These are phyloP conservation scores for Medicago arabica DNA, from an alignment of 306 rosid genomes.

Conservation along the genomic window DNA sequence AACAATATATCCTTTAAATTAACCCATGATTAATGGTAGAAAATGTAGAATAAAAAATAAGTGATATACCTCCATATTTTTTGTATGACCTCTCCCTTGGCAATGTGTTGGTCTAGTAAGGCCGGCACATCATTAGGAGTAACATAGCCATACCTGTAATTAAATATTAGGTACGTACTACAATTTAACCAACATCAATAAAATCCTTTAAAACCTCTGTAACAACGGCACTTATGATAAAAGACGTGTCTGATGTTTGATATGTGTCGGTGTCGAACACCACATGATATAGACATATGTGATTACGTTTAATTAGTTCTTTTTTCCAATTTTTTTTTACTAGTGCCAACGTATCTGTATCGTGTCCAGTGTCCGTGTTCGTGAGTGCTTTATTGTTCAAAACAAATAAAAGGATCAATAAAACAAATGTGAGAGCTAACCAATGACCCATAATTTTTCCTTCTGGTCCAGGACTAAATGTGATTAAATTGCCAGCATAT, in stretches of 20 bases:
- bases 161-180: slow-evolving; percentile 19
- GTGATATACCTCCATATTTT: slow-evolving; percentile 83
- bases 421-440: slow-evolving; percentile 47
- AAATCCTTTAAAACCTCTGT: not conserved
- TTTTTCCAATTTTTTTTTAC: no score
- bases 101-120: slow-evolving; percentile 83
- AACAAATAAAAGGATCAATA: not conserved
- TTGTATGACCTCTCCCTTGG: slow-evolving; percentile 76
- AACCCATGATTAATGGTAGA: not conserved
- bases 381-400: no score
- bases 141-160: slow-evolving; percentile 86
- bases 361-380: no score
- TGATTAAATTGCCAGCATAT: slow-evolving; percentile 89
- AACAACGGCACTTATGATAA: no score
- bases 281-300: no score
- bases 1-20: no score
- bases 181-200: slow-evolving; percentile 7
- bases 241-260: no score
- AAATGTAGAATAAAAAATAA: no score
- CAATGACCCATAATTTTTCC: slow-evolving; percentile 80
- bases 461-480: slow-evolving; percentile 66
- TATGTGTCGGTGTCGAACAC: no score
- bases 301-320: no score
- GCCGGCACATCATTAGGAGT: slow-evolving; percentile 85
- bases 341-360: no score